Evolutionary conservation across 257 asterid species (phyloP).

Genomic region (Sherardia arvensis): DNA sequence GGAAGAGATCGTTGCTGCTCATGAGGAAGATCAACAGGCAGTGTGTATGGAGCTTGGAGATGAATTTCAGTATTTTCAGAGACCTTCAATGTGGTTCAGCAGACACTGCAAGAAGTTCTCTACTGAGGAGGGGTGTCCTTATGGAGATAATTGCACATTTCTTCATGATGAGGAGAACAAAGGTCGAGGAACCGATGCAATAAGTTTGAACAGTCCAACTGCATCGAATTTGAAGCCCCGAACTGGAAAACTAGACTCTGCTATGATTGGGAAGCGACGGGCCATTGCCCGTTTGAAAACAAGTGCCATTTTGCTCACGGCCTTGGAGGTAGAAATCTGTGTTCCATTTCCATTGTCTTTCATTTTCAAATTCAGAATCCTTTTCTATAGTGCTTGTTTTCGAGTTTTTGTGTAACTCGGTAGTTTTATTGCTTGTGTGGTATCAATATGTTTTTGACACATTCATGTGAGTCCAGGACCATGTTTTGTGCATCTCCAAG

Average conservation of each 20-base stretch:
- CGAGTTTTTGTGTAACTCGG: no score
- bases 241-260: conserved; percentile 86
- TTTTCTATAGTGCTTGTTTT: no score
- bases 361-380: neutral
- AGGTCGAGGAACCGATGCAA: conserved; percentile 65
- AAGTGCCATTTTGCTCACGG: conserved; percentile 92
- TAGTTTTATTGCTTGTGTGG: no score
- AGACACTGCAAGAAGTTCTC: conserved; percentile 72
- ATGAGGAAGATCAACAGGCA: neutral
- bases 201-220: conserved; percentile 43
- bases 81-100: no score
- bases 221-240: conserved; percentile 48
- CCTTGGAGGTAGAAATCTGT: conserved; percentile 35
- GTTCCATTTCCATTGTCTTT: neutral
- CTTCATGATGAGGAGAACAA: conserved; percentile 73
- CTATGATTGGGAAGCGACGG: conserved; percentile 76
- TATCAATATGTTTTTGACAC: no score
- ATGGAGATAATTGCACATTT: conserved; percentile 74
- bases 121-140: conserved; percentile 80
- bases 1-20: no score
- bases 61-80: conserved; percentile 65
- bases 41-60: conserved; percentile 41
- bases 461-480: no score
- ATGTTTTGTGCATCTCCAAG: no score
- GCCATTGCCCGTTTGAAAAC: conserved; percentile 72